Evolutionary conservation across 1,284 basidiomycete genomes (phyloP).

Genomic region (Trametes pubescens): DNA sequence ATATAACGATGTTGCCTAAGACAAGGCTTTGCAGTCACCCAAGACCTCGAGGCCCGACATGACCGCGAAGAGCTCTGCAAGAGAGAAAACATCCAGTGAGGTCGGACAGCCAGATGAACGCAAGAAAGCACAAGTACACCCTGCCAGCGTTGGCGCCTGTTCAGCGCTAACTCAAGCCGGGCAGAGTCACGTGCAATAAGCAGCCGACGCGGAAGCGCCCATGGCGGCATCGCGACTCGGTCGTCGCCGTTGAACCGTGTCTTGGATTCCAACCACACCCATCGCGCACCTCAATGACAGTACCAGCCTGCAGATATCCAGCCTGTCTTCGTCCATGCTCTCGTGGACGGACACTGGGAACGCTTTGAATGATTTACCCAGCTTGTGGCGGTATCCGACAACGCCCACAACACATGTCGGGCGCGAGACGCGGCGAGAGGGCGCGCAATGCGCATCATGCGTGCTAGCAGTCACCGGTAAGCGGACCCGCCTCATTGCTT

Average conservation of each 20-base stretch:
- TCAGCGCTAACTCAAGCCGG: neutral
- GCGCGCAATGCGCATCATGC: conserved; percentile 21
- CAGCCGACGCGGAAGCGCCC: neutral
- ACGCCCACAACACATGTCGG: conserved; percentile 5
- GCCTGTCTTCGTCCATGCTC: neutral
- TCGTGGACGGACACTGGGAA: neutral
- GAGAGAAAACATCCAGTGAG: neutral
- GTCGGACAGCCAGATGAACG: neutral
- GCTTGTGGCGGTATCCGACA: neutral
- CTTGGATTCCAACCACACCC: conserved; percentile 7
- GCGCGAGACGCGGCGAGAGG: conserved; percentile 3
- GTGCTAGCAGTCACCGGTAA: conserved; percentile 8
- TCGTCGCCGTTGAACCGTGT: neutral
- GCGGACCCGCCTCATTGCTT: neutral
- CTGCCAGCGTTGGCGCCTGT: no score
- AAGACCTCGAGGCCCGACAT: neutral
- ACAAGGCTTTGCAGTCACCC: neutral
- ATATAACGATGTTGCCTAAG: conserved; percentile 11
- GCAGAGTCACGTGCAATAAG: conserved; percentile 1
- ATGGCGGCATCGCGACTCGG: neutral
- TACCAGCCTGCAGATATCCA: neutral
- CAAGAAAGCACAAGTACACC: no score
- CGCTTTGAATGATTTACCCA: conserved; percentile 6
- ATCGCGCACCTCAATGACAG: neutral
- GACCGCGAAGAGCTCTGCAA: no score